Conservation (phyloP, 176 grass and related monocot species). For the Alopecurus myosuroides region DNA sequence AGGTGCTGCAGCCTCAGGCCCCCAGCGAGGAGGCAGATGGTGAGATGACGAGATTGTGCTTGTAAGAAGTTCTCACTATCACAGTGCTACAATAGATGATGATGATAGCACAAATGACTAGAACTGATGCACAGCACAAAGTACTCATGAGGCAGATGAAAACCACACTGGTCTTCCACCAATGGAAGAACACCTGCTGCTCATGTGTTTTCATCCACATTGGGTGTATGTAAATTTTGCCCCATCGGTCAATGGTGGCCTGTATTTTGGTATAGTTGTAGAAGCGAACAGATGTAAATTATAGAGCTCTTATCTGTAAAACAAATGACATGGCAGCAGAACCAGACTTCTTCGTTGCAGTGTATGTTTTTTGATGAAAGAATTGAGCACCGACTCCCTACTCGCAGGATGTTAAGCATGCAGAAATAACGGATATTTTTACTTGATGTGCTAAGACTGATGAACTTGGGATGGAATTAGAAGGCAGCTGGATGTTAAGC, state of each 20-base stretch:
- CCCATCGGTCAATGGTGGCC: not conserved
- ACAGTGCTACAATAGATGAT: not conserved
- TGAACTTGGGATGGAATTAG: not conserved
- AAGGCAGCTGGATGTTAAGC: not conserved
- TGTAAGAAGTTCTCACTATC: conserved; percentile 18
- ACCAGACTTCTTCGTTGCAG: not conserved
- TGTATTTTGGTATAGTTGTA: not conserved
- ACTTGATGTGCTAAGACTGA: too few species aligned
- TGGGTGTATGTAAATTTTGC: conserved; percentile 5
- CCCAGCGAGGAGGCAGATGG: conserved; percentile 35
- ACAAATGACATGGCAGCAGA: not conserved
- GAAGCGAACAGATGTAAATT: conserved; percentile 33
- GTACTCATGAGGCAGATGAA: not conserved
- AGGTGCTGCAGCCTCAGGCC: not conserved
- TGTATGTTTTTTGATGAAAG: not conserved
- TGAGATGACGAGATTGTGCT: conserved; percentile 63
- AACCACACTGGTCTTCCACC: too few species aligned
- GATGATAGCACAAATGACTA: conserved; percentile 20
- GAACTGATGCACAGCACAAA: conserved; percentile 23
- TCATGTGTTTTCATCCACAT: conserved; percentile 10
- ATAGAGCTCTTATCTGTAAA: not conserved
- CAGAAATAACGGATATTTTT: not conserved
- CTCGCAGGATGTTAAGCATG: not conserved
- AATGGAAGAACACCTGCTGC: too few species aligned
- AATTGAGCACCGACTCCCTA: not conserved